These are phyloP conservation scores for Ganoderma resinaceum DNA, from an alignment of 1,284 basidiomycete species.

Conservation along the genomic window DNA sequence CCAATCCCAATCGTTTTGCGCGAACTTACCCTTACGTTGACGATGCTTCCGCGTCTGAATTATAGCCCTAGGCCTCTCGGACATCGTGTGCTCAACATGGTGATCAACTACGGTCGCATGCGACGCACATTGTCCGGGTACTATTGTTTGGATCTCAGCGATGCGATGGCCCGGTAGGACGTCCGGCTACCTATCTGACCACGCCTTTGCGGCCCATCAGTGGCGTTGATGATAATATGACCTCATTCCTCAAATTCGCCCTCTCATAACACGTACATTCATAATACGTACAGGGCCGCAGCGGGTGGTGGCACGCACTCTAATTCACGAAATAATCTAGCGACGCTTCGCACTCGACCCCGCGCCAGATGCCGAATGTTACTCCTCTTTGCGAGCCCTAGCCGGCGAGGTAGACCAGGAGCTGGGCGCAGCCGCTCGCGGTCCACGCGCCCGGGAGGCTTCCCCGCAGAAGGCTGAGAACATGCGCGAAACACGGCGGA, in stretches of 20 bases:
- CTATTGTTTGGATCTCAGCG: constrained; percentile 4
- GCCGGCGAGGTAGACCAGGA: not conserved
- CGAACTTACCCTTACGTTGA: not conserved
- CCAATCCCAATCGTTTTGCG: not conserved
- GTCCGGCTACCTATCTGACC: not conserved
- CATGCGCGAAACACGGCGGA: not conserved
- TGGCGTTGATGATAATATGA: not conserved
- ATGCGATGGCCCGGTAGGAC: not conserved
- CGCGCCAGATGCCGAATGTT: not conserved
- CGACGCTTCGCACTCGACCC: not conserved
- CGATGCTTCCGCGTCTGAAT: not conserved
- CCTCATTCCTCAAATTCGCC: not conserved
- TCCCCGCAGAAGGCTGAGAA: not conserved
- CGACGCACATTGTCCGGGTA: not conserved
- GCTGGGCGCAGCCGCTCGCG: not conserved
- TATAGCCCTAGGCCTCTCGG: not conserved
- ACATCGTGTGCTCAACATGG: not conserved
- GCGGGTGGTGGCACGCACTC: not conserved
- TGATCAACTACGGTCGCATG: not conserved
- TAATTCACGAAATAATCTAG: not conserved
- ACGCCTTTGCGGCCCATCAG: not conserved
- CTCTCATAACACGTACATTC: not conserved
- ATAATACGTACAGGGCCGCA: not conserved
- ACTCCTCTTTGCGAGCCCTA: not conserved
- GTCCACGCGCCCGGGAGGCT: not conserved